Evolutionary conservation across 2,329 filamentous ascomycete genomes (phyloP), one percentile per base, ranked within the genome.

Genomic region (Ophidiomyces ophidiicola): DNA sequence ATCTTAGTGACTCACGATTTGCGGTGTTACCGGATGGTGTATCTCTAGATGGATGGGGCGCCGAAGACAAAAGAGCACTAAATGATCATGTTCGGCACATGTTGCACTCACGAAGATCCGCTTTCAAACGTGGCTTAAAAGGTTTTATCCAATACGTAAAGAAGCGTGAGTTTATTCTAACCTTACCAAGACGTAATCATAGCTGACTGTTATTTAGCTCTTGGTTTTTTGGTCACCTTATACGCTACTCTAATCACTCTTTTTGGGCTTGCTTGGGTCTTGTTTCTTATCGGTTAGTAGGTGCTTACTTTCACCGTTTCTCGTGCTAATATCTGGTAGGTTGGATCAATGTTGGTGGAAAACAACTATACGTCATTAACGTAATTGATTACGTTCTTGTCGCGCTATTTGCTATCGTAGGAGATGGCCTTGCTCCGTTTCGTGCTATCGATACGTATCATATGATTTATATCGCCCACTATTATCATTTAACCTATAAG

Each of bases 31-130:
- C 85, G 0, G 79, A 86, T 43, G 80, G 81, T 2, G 70, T 76
- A 3, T 72, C 69, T 2, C 64, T 92, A 0, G 74, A 82, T 5
- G 81, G 79, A 8, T 93, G 85, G 85, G 76, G 64, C 2, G 70
- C 72, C 5, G 74, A 78, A 33, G 84, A 92, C 45, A 79, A 85
- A 53, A 70, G 70, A 44, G 77, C 84, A 54, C 64, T 93, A 26
- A 84, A 93, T 52, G 85, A 93, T 48, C 79, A 88, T 55, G 85
- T 93, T 12, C 72, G 85, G 21, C 85, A 93, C 54, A 84, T 90
- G 75, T 62, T 93, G 29, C 85, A 92, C 59, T 92, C 85, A 5
- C 74, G 76, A 39, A 73, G 82, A 11, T 81, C 80, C 24, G 80
- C 77, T 43, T 82, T 92, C 63, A 88, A 86, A 60, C 78, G 82